A percentile compares a stretch with the other conserved stretches of the same genome.
These are phyloP conservation scores for Solanum sejunctum DNA, from an alignment of 257 asterid species.

Conservation along the genomic window DNA sequence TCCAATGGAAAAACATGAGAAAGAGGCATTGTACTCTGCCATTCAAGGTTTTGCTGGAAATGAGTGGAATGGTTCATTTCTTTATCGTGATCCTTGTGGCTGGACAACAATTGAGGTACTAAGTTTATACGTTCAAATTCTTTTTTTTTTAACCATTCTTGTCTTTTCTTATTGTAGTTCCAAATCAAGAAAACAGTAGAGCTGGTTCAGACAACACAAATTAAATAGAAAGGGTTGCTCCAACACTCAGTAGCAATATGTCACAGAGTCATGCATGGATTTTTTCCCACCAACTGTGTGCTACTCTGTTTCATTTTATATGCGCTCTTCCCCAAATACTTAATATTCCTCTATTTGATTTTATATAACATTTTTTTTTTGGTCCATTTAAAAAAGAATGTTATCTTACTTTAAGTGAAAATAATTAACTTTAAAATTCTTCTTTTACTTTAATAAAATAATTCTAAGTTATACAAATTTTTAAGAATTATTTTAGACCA, in stretches of 20 bases:
- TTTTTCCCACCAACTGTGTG: background rate
- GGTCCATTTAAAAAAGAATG: too few relatives aligned
- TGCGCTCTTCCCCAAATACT: background rate
- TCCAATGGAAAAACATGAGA: slow-evolving; percentile 18
- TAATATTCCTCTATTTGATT: background rate
- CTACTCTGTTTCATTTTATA: background rate
- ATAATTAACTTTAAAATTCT: too few relatives aligned
- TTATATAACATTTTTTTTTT: too few relatives aligned
- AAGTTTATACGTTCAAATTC: background rate
- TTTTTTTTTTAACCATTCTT: background rate
- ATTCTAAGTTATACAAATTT: too few relatives aligned
- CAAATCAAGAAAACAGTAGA: background rate
- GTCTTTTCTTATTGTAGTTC: background rate
- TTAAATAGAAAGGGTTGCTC: too few relatives aligned
- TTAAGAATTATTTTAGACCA: too few relatives aligned
- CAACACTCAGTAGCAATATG: background rate
- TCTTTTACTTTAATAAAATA: too few relatives aligned
- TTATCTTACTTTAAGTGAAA: too few relatives aligned
- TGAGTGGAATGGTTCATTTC: slow-evolving; percentile 23
- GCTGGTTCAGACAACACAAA: too few relatives aligned
- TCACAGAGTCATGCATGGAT: background rate
- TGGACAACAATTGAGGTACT: slow-evolving; percentile 25
- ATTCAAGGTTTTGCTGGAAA: slow-evolving; percentile 24
- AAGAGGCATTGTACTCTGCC: slow-evolving; percentile 13
- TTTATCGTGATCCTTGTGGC: slow-evolving; percentile 33